Base-by-base conservation (phyloP, 352 stramenopile genomes). In the Phytophthora rubi region DNA sequence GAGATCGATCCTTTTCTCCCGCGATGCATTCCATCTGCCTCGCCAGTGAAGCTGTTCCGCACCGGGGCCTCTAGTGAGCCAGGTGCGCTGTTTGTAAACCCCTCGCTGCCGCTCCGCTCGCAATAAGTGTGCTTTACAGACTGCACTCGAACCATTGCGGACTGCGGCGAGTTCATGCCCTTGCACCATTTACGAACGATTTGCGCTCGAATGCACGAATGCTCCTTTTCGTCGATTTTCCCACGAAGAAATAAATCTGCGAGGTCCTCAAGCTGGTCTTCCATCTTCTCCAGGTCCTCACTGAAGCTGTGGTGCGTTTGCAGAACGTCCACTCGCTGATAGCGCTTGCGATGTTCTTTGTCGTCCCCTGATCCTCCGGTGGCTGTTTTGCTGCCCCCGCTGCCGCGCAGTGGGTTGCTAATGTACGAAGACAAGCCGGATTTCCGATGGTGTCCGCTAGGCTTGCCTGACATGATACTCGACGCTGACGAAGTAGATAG, bases 171-270 rank as follows among this genome's bases (percentile, higher is more conserved):
- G 59, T 94, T 91, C 61, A 94, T 85, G 13, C 82, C 83, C 56
- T 90, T 88, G 62, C 86, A 94, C 83, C 83, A 94, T 55, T 92
- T 94, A 42, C 86, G 80, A 18, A 94, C 84, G 60, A 94, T 94
- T 68, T 92, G 84, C 15, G 82, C 81, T 51, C 88, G 87, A 68
- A 94, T 94, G 68, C 84, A 94, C n/a, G 84, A 85, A 60, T 92
- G 85, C 53, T 94, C 86, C 62, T 92, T 94, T 73, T 94, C 86
- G 68, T 94, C 86, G 59, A 94, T 94, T 66, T 92, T 91, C 13
- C 86, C 86, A 3, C 86, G 82, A 2, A 89, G 57, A 70, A 85
- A 94, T n/a, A 94, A 65, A 51, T 90, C 80, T 0, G 74, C 80
- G 10, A 94, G 70, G 57, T 92, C 86, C 21, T 92, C 83, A 8